Percentiles rank a stretch among this genome's conserved stretches.
Evolutionary conservation across 345 rosid genomes (phyloP).

Genomic region (Cardamine chenopodiifolia): DNA sequence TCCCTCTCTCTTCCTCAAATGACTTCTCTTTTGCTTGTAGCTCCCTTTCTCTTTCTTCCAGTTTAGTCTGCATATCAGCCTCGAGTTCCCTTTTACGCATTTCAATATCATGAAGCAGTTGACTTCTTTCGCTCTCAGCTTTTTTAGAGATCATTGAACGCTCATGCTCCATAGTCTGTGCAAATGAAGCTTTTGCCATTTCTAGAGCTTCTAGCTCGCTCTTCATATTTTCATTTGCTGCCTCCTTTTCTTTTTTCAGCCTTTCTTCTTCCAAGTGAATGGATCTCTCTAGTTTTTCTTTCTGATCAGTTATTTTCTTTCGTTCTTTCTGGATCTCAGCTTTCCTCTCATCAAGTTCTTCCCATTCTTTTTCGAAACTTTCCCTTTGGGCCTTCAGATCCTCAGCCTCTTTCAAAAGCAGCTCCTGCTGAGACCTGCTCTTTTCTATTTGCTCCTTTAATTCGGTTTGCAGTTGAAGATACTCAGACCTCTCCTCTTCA

Average conservation of each 20-base stretch:
- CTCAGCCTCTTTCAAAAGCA: conserved; percentile 80
- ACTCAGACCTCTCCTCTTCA: conserved; percentile 80
- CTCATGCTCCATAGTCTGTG: conserved; percentile 77
- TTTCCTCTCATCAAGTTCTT: conserved; percentile 80
- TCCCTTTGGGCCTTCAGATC: conserved; percentile 85
- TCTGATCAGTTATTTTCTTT: conserved; percentile 53
- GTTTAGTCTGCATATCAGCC: conserved; percentile 60
- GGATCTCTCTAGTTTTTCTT: conserved; percentile 67
- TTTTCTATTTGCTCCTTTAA: conserved; percentile 75
- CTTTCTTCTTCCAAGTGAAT: conserved; percentile 70
- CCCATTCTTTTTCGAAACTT: conserved; percentile 96
- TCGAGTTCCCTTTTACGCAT: conserved; percentile 68
- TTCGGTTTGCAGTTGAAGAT: conserved; percentile 72
- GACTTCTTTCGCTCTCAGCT: conserved; percentile 74
- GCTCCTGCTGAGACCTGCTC: conserved; percentile 71
- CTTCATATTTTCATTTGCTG: conserved; percentile 51
- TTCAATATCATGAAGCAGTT: conserved; percentile 73
- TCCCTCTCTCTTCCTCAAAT: conserved; percentile 87
- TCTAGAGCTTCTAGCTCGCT: conserved; percentile 72
- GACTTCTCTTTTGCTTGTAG: conserved; percentile 57
- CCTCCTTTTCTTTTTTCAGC: conserved; percentile 64
- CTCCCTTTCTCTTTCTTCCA: conserved; percentile 67
- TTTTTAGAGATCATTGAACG: conserved; percentile 55
- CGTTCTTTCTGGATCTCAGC: conserved; percentile 57
- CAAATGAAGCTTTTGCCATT: conserved; percentile 68